Evolutionary conservation across 2,329 filamentous ascomycete species (phyloP).

Genomic region (Parastagonospora avenae): DNA sequence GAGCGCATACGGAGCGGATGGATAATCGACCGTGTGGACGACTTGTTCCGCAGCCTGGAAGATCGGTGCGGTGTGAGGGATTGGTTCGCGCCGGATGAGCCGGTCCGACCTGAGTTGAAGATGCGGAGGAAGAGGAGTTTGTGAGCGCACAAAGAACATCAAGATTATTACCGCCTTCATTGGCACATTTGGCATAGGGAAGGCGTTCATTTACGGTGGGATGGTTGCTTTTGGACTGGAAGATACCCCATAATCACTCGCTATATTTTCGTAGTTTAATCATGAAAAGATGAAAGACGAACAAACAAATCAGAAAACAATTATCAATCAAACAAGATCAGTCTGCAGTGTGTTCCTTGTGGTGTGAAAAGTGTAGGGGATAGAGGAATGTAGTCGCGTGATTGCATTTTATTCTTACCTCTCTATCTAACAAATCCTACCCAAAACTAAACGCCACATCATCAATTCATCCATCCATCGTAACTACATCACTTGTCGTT

Average conservation of each 20-base stretch:
- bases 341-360: too few relatives aligned
- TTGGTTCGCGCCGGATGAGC: conserved; percentile 39
- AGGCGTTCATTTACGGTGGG: neutral
- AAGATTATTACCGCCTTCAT: neutral
- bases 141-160: neutral
- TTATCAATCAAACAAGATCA: too few relatives aligned
- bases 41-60: conserved; percentile 38
- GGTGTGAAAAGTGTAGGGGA: too few relatives aligned
- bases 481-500: too few relatives aligned
- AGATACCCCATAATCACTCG: conserved; percentile 19
- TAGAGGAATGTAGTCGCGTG: too few relatives aligned
- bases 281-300: neutral
- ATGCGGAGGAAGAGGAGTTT: conserved; percentile 18
- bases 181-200: conserved; percentile 1
- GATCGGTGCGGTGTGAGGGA: conserved; percentile 38
- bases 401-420: too few relatives aligned
- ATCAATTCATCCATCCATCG: too few relatives aligned
- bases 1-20: conserved; percentile 39
- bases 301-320: neutral
- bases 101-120: conserved; percentile 17
- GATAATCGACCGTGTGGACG: conserved; percentile 45
- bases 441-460: too few relatives aligned
- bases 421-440: too few relatives aligned
- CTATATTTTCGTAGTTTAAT: neutral
- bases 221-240: neutral